Evolutionary conservation across 148 eudicot genomes (phyloP).

Genomic region (Silene latifolia): DNA sequence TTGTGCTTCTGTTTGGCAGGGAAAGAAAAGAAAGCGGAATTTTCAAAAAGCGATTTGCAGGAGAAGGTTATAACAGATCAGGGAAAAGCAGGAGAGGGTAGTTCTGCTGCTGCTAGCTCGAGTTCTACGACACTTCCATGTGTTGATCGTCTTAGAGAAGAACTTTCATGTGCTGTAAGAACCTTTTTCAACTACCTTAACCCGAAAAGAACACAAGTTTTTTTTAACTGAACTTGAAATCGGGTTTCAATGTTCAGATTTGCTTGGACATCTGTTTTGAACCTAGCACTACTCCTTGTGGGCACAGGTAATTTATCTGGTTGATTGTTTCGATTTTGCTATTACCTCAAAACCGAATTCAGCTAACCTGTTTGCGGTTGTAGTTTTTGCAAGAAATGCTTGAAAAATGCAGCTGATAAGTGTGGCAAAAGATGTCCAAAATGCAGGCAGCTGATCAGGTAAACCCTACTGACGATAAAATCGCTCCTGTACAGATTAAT

Average conservation of each 20-base stretch:
- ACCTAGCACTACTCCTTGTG: conserved; percentile 96
- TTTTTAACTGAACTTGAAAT: background rate
- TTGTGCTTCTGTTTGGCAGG: conserved; percentile 16
- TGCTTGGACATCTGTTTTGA: conserved; percentile 95
- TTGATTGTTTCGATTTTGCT: no score
- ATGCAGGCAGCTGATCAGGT: conserved; percentile 93
- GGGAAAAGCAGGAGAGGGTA: conserved; percentile 22
- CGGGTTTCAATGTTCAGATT: conserved; percentile 46
- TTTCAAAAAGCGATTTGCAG: conserved; percentile 25
- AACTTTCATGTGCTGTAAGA: conserved; percentile 93
- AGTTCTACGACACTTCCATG: conserved; percentile 44
- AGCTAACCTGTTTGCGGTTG: conserved; percentile 9
- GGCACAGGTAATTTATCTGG: conserved; percentile 86
- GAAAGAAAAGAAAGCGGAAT: conserved; percentile 4
- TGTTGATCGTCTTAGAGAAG: conserved; percentile 79
- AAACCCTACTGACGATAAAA: background rate
- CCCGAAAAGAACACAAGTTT: background rate
- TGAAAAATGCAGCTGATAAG: conserved; percentile 81
- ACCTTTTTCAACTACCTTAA: background rate
- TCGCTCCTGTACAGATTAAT: background rate
- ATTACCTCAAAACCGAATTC: background rate
- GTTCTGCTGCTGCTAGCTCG: conserved; percentile 31
- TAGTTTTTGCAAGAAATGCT: conserved; percentile 90
- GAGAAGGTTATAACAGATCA: conserved; percentile 27
- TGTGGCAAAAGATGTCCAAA: conserved; percentile 90